Evolutionary conservation across 495 filamentous ascomycete species (phyloP), one percentile per base, ranked within the genome.

Genomic region (Lineolata rhizophorae): DNA sequence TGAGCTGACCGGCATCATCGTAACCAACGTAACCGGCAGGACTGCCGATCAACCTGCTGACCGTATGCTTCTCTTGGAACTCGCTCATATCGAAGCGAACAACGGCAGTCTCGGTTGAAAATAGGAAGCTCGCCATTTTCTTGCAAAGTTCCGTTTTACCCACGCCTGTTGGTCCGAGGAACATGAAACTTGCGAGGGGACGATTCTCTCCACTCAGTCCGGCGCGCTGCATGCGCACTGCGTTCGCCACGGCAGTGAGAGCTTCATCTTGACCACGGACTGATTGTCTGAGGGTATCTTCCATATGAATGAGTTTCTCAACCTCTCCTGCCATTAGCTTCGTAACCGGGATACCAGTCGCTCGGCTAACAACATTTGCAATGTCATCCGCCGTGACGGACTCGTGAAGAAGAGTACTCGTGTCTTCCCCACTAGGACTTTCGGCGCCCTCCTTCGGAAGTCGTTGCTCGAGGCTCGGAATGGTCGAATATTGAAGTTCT

Each of bases 61-160:
- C 72, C 1, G 85, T 95, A 49, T 95, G 85, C 49, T 91, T 93
- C 46, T 97, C 87, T 44, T 90, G 80, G 53, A 94, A 97, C 42
- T 97, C 87, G 50, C 70, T 78, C 85, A 94, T 97, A 52, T 97
- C 87, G 48, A 94, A 97, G 28, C 87, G 62, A 14, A 87, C 69
- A 18, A 97, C 84, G 3, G 87, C 84, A 26, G 63, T 64, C 43
- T 92, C 81, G 2, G 80, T 92, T 0, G 76, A 83, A 53, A 97
- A 97, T 15, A 97, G 57, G 60, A 92, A 93, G 37, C 63, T 61
- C 29, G 85, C 87, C 47, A 97, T 75, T 41, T 83, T 84, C 64
- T 97, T 97, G 63, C 83, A 93, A 3, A 94, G 64, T 42, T 94
- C 87, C 1, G 85, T 97, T 53, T 97, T 97, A 31, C 87, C 87